Conservation (phyloP, 495 filamentous ascomycete genomes). For the Rhypophila decipiens region DNA sequence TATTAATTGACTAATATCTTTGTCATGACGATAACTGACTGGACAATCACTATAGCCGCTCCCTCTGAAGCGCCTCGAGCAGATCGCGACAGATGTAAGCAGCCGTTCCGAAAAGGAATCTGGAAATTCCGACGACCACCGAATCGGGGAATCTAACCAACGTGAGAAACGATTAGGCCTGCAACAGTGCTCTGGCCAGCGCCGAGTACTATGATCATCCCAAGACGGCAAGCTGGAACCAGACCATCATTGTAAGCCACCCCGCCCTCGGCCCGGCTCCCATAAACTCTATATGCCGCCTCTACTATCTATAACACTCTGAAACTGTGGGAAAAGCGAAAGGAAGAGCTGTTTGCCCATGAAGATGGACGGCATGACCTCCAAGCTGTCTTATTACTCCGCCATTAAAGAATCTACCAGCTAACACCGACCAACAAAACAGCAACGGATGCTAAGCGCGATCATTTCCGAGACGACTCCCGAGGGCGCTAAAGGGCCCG, state of each 20-base stretch:
- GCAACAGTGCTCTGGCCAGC: constrained; percentile 65
- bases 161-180: constrained; percentile 52
- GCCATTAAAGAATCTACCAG: neutral
- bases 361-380: too few species aligned
- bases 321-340: too few species aligned
- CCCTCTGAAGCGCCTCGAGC: constrained; percentile 64
- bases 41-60: constrained; percentile 68
- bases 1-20: too few species aligned
- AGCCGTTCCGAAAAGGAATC: constrained; percentile 9
- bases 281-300: too few species aligned
- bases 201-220: constrained; percentile 75
- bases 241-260: constrained; percentile 72
- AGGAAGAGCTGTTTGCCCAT: too few species aligned
- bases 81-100: constrained; percentile 77
- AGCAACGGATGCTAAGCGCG: constrained; percentile 82
- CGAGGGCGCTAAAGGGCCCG: constrained; percentile 34
- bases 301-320: too few species aligned
- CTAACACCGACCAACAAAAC: neutral
- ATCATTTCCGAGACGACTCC: constrained; percentile 78
- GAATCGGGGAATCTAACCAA: neutral
- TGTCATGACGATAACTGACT: too few species aligned
- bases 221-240: constrained; percentile 79
- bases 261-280: too few species aligned
- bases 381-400: too few species aligned
- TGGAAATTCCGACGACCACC: too few species aligned